phyloP scores from a whole-genome alignment of 805 yeast species.

The Ogataea wickerhamii region DNA sequence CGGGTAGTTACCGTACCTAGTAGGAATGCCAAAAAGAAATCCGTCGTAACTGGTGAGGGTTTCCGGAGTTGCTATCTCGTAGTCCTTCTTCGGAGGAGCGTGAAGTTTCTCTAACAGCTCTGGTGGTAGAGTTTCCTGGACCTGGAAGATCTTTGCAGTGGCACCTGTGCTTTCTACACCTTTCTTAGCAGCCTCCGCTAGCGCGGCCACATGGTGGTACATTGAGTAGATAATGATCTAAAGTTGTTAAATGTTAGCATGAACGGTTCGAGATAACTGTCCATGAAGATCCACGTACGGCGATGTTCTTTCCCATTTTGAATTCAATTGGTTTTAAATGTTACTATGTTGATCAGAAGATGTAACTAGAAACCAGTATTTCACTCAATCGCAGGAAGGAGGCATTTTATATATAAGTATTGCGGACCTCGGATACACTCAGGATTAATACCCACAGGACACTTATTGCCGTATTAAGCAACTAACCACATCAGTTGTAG shows the following conservation, averaged over 20 bases:
- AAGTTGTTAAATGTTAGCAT: neutral
- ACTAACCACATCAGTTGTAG: no score
- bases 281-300: no score
- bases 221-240: conserved; percentile 60
- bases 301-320: no score
- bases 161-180: conserved; percentile 74
- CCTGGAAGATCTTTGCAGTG: conserved; percentile 64
- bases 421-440: no score
- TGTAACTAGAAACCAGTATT: no score
- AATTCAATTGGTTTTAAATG: no score
- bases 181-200: conserved; percentile 65
- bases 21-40: conserved; percentile 80
- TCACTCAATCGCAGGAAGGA: no score
- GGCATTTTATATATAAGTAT: no score
- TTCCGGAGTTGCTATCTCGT: conserved; percentile 62
- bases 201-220: conserved; percentile 68
- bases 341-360: no score
- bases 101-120: conserved; percentile 55
- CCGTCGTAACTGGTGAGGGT: conserved; percentile 69
- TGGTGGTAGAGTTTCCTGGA: conserved; percentile 68
- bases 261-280: no score
- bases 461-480: no score
- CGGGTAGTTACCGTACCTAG: conserved; percentile 81
- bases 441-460: no score
- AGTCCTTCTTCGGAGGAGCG: conserved; percentile 62